Evolutionary conservation across 2,329 filamentous ascomycete species (phyloP), one percentile per base, ranked within the genome.

Genomic region (Fusarium sambucinum): DNA sequence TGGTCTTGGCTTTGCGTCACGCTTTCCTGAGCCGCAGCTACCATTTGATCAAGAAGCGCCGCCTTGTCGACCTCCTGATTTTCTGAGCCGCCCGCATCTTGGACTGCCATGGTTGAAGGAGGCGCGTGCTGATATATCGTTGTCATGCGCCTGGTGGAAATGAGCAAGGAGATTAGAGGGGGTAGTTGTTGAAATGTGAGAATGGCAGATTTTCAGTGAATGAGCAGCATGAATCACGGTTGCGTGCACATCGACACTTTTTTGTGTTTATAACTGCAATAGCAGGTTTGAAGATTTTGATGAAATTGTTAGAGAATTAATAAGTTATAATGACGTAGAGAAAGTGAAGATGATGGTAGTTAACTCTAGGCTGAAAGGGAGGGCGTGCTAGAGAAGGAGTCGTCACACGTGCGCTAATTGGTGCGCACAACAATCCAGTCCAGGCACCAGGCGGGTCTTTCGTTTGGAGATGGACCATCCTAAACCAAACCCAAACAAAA

Each of bases 11-110:
- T 48, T 32, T 66, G 60, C 9, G 63, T 45, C 44, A 69, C 59
- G 17, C 58, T 68, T 44, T 75, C 68, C 35, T 77, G 76, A 7
- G 78, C 77, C 2, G 73, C 77, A 16, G 73, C 72, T 11, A 79
- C 71, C 74, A 77, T 76, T 55, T 64, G 69, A 47, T 71, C 63
- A 45, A 77, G 71, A 10, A 79, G 56, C 9, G 57, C 66, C 23
- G 73, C 69, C 37, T 74, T 75, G 17, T 58, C 70, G 25, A 75
- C 68, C 16, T 68, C 71, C 54, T 58, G 42, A 19, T 70, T 68
- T 13, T 72, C 72, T 3, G 58, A 37, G 16, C 14, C 42, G 16
- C 14, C 42, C 3, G 59, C 53, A 14, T 76, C 73, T 40, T 73
- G 73, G 16, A 70, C 60, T 27, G 66, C 69, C 78, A 79, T 79